Base-by-base conservation (phyloP, 2,329 filamentous ascomycete species). In the Thermothelomyces thermophilus region DNA sequence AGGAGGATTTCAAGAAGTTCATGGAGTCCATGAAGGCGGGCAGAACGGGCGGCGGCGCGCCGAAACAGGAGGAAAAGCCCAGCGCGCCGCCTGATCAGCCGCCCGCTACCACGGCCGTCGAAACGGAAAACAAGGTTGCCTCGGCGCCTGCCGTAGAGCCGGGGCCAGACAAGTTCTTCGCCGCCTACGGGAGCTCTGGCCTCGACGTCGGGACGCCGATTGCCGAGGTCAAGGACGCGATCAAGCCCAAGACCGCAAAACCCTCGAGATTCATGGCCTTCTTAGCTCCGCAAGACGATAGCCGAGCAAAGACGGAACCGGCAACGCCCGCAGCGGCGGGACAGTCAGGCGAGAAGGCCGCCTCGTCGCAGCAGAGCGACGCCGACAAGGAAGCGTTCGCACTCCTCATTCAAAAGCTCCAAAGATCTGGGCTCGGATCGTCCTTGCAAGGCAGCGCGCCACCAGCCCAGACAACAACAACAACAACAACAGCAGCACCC, bases 1-100 rank as follows among this genome's bases (percentile, higher is more conserved):
- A 88, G 61, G 90, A 94, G 63, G 90, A 96, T 58, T 94, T 96
- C 66, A 85, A 94, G 69, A 87, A 87, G 58, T 96, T 91, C 82
- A 95, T 95, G 76, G 88, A 94, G 60, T 79, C 77, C 56, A 94
- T 94, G 89, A 91, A 87, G 67, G 83, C 82, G 34, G 77, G 80
- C 54, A 80, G 75, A 60, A 69, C 64, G 52, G 65, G 62, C 39
- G 62, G 62, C 39, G 62, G 39, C 50, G 65, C 52, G 52, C 57
- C 58, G 33, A 64, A 63, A 41, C 13, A 70, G 41, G 64, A 74
- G 57, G 63, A 69, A 48, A 68, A 70, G 49, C 60, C 68, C 5
- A 52, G 60, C 13, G 53, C 61, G 31, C 67, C 70, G n/a, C 56
- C 65, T 3, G 60, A 59, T 16, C 56, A 54, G 37, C 51, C 69